Conservation (phyloP, 2,329 filamentous ascomycete genomes). For the Fusarium compactum region DNA sequence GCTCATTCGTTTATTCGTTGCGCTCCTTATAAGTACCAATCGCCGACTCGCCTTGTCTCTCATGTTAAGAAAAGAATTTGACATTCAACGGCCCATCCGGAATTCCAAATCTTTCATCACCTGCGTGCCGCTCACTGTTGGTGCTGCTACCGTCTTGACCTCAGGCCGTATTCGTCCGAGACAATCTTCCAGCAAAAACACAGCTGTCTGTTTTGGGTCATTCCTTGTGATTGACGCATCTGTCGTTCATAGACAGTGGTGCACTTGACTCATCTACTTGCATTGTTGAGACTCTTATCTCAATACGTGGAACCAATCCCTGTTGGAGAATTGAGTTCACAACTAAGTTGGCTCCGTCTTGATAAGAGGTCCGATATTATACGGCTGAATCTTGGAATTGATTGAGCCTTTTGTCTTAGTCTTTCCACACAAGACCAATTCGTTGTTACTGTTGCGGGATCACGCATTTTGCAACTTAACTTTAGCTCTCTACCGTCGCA, state of each 20-base stretch:
- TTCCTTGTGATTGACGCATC: neutral
- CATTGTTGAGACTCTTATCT: slow-evolving; percentile 29
- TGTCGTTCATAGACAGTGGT: slow-evolving; percentile 18
- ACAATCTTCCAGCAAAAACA: slow-evolving; percentile 3
- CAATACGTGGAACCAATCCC: slow-evolving; percentile 8
- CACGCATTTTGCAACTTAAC: slow-evolving; percentile 1
- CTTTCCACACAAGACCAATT: neutral
- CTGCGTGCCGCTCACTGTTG: slow-evolving; percentile 9
- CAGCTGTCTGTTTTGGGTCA: neutral
- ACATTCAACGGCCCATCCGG: slow-evolving; percentile 2
- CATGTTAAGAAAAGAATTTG: neutral
- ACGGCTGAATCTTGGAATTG: neutral
- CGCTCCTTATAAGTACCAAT: neutral
- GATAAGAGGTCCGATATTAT: neutral
- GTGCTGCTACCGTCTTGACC: slow-evolving; percentile 15
- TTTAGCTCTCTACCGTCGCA: slow-evolving; percentile 11
- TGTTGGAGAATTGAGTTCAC: slow-evolving; percentile 22
- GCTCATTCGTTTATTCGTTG: neutral
- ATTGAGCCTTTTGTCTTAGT: neutral
- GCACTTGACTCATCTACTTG: slow-evolving; percentile 14
- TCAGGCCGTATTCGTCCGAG: slow-evolving; percentile 5
- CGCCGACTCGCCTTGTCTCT: neutral
- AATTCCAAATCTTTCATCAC: slow-evolving; percentile 3
- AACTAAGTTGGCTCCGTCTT: neutral
- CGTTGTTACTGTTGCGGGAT: neutral